Evolutionary conservation across 495 filamentous ascomycete genomes (phyloP).

Genomic region (Xylaria intraflava): DNA sequence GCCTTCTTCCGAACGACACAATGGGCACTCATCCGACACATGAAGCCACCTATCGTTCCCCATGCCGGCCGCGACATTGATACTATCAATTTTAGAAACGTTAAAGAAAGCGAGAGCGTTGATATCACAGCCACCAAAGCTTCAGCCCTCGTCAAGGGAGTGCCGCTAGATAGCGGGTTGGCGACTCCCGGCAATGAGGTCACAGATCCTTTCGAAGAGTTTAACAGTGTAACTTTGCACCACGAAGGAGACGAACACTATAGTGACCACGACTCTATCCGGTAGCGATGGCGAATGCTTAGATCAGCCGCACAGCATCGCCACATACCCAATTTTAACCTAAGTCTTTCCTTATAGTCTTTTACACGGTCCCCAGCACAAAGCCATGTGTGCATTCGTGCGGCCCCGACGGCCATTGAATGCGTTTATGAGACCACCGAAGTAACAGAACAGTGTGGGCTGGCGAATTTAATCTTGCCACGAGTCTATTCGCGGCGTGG

Average conservation of each 20-base stretch:
- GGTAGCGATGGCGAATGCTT: constrained; percentile 19
- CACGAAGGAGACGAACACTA: constrained; percentile 78
- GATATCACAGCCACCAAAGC: constrained; percentile 68
- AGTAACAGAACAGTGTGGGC: not conserved
- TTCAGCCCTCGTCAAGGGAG: constrained; percentile 53
- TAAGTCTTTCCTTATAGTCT: not conserved
- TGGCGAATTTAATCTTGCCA: not conserved
- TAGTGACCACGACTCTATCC: constrained; percentile 11
- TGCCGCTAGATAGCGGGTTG: constrained; percentile 76
- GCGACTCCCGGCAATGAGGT: constrained; percentile 78
- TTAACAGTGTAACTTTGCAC: constrained; percentile 96
- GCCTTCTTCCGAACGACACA: constrained; percentile 94
- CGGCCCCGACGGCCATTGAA: not conserved
- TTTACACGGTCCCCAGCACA: not conserved
- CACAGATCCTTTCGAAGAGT: constrained; percentile 96
- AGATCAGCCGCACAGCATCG: not conserved
- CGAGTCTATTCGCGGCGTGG: not conserved
- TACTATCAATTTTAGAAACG: constrained; percentile 92
- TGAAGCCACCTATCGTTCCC: constrained; percentile 97
- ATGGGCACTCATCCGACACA: constrained; percentile 94
- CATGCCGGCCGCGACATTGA: constrained; percentile 87
- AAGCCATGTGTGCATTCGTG: not conserved
- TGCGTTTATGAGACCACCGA: not conserved
- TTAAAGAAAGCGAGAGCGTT: constrained; percentile 94
- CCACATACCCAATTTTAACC: not conserved